These are phyloP conservation scores for Hymenoscyphus scutula DNA, from an alignment of 2,329 filamentous ascomycete genomes.

Conservation along the genomic window DNA sequence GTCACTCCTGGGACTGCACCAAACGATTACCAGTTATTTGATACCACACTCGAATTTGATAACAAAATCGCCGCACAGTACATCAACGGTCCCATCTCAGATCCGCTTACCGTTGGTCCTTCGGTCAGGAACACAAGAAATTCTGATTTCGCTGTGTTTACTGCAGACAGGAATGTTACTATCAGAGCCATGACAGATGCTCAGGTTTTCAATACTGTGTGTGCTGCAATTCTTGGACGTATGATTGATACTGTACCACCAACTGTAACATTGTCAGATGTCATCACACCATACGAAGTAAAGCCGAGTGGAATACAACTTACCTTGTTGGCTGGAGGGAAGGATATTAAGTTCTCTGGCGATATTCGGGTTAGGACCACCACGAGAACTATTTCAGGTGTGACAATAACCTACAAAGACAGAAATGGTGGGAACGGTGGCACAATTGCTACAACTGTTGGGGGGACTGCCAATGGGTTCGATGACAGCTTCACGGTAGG, in stretches of 20 bases:
- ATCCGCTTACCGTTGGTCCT: constrained; percentile 54
- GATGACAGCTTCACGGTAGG: constrained; percentile 58
- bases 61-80: constrained; percentile 58
- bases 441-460: constrained; percentile 45
- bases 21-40: constrained; percentile 43
- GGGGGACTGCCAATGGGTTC: constrained; percentile 53
- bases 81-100: constrained; percentile 50
- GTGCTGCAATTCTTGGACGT: constrained; percentile 52
- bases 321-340: constrained; percentile 48
- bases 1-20: constrained; percentile 44
- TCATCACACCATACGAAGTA: constrained; percentile 55
- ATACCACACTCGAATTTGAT: constrained; percentile 55
- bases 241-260: constrained; percentile 61
- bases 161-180: constrained; percentile 54
- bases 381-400: constrained; percentile 40
- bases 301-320: constrained; percentile 59
- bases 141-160: constrained; percentile 56
- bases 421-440: constrained; percentile 48
- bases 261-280: constrained; percentile 49
- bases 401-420: constrained; percentile 56
- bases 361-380: constrained; percentile 58
- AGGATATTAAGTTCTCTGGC: constrained; percentile 49
- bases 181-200: constrained; percentile 47
- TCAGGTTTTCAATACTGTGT: constrained; percentile 46
- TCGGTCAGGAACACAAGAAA: constrained; percentile 43